Conservation (phyloP, 164 flowering plant genomes). For the Annona squamosa region DNA sequence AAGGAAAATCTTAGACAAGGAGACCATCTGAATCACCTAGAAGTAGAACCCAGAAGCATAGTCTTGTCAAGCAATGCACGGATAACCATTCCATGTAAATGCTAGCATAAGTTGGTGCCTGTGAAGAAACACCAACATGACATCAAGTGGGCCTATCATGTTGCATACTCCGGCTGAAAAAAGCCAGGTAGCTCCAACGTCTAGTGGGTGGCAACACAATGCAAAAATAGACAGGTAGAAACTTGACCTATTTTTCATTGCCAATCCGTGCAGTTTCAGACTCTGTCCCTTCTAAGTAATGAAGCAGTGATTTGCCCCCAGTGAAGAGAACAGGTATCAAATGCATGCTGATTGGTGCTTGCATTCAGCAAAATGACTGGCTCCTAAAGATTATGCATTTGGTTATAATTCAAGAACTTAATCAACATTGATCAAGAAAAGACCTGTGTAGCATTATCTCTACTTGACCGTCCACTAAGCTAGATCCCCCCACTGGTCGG, state of each 20-base stretch:
- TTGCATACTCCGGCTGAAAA: background rate
- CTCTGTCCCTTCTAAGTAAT: background rate
- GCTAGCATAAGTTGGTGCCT: too few relatives aligned
- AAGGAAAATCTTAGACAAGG: background rate
- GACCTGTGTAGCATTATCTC: constrained; percentile 97
- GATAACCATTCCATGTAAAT: too few relatives aligned
- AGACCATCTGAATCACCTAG: too few relatives aligned
- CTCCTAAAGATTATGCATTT: background rate
- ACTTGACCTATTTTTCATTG: background rate
- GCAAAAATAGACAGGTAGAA: background rate
- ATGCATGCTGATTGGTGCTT: background rate
- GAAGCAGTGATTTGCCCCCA: background rate
- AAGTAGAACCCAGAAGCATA: too few relatives aligned
- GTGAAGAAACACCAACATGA: too few relatives aligned
- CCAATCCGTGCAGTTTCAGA: background rate
- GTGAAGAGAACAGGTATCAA: background rate
- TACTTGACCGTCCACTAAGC: constrained; percentile 75
- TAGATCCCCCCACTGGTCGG: constrained; percentile 86
- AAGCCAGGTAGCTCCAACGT: background rate
- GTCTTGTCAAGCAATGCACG: too few relatives aligned
- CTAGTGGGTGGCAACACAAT: background rate
- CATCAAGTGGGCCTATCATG: background rate
- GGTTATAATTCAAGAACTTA: background rate
- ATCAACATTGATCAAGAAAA: background rate
- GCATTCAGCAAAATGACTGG: background rate